Evolutionary conservation across 2,329 filamentous ascomycete genomes (phyloP).

Genomic region (Apiospora arundinis): DNA sequence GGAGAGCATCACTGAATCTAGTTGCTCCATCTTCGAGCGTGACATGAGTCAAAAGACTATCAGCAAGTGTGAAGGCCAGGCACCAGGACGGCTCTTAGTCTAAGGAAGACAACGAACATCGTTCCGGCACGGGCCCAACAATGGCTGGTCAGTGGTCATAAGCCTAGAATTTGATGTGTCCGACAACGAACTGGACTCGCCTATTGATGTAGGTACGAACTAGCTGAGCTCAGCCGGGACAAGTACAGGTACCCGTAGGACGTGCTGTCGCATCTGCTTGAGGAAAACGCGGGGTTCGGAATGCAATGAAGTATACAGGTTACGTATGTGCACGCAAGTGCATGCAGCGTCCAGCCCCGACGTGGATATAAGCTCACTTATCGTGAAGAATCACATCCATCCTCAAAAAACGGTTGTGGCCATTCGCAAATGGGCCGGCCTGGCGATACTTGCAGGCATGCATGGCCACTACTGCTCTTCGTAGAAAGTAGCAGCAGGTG

Average conservation of each 20-base stretch:
- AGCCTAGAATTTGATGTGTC: neutral
- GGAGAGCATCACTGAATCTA: neutral
- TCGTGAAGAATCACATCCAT: constrained; percentile 2
- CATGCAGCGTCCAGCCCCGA: neutral
- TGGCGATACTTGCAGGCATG: neutral
- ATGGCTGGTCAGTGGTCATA: neutral
- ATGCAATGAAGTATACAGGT: neutral
- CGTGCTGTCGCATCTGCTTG: neutral
- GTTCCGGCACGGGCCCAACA: neutral
- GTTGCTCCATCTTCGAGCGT: neutral
- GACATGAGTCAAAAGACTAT: constrained; percentile 8
- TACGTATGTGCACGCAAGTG: constrained; percentile 8
- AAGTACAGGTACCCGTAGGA: neutral
- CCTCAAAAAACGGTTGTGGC: neutral
- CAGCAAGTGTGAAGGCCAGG: neutral
- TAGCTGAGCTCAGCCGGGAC: constrained; percentile 5
- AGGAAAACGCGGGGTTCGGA: constrained; percentile 5
- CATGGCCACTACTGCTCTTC: neutral
- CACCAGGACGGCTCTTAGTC: neutral
- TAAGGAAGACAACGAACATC: neutral
- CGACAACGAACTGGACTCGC: neutral
- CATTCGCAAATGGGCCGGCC: constrained; percentile 1
- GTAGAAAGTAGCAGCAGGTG: neutral
- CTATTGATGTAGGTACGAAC: neutral
- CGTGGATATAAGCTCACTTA: constrained; percentile 4